phyloP scores from a whole-genome alignment of 768 basidiomycete genomes.

The Zangia roseola region DNA sequence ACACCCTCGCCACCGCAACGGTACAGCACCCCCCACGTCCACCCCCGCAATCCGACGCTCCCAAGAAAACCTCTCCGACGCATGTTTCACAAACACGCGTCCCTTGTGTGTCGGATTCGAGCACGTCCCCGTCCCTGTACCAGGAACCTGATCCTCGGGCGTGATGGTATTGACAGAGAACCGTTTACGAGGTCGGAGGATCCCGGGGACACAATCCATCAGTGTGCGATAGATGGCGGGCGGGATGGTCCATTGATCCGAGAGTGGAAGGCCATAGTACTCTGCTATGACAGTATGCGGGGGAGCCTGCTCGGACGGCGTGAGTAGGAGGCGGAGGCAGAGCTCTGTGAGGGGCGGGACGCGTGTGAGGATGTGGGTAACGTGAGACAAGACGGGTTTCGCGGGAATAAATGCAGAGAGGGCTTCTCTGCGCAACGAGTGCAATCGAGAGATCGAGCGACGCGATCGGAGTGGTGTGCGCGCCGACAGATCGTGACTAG shows the following conservation, averaged over 20 bases:
- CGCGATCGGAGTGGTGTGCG: conserved; percentile 5
- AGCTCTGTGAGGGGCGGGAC: conserved; percentile 36
- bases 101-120: conserved; percentile 37
- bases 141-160: conserved; percentile 1
- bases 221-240: conserved; percentile 26
- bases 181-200: conserved; percentile 26
- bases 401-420: background rate
- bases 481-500: background rate
- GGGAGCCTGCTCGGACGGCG: conserved; percentile 16
- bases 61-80: conserved; percentile 69
- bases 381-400: conserved; percentile 19
- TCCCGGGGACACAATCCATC: conserved; percentile 26
- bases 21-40: conserved; percentile 52
- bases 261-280: conserved; percentile 31
- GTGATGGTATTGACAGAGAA: conserved; percentile 9
- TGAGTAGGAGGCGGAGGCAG: conserved; percentile 38
- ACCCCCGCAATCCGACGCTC: conserved; percentile 51
- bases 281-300: conserved; percentile 19
- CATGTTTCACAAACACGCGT: conserved; percentile 50
- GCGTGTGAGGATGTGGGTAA: conserved; percentile 18
- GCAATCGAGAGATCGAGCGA: conserved; percentile 13
- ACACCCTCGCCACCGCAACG: conserved; percentile 71
- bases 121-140: conserved; percentile 43
- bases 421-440: conserved; percentile 8
- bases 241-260: conserved; percentile 28